Percentiles rank a stretch among this genome's conserved stretches.
These are phyloP conservation scores for Cajanus cajan DNA, from an alignment of 306 rosid species.

Conservation along the genomic window DNA sequence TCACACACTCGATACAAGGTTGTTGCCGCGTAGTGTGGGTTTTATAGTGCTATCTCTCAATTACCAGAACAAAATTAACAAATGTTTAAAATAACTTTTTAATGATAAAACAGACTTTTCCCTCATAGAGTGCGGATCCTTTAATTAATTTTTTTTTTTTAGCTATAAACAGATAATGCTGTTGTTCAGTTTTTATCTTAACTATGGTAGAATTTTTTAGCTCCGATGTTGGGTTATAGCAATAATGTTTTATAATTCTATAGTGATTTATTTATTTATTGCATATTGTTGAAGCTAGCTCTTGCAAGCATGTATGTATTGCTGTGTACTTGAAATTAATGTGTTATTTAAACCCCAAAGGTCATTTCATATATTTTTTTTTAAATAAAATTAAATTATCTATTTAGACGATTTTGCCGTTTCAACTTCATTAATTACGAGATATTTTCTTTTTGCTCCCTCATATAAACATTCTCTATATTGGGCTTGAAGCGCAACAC, in stretches of 20 bases:
- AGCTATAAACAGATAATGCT: not conserved
- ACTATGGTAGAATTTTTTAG: not conserved
- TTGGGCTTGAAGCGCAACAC: not conserved
- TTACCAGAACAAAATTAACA: not conserved
- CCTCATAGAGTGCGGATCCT: not conserved
- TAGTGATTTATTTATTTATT: not conserved
- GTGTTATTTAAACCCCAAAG: not conserved
- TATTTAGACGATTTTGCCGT: not conserved
- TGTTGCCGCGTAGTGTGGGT: not conserved
- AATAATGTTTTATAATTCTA: not conserved
- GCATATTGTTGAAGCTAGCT: not conserved
- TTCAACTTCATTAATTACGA: not conserved
- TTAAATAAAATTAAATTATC: not conserved
- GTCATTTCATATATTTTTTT: not conserved
- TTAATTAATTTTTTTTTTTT: not conserved
- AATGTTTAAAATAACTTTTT: not conserved
- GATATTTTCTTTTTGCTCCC: not conserved
- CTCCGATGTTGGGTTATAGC: not conserved
- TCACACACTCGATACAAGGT: not conserved
- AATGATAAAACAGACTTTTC: not conserved
- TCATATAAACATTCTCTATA: not conserved
- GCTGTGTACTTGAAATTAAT: not conserved
- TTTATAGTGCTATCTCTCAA: constrained; percentile 23
- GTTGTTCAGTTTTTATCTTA: not conserved
- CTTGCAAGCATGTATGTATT: not conserved